Conservation (phyloP, 192 early-diverging fungal genomes). For the Borealophlyctis nickersoniae region DNA sequence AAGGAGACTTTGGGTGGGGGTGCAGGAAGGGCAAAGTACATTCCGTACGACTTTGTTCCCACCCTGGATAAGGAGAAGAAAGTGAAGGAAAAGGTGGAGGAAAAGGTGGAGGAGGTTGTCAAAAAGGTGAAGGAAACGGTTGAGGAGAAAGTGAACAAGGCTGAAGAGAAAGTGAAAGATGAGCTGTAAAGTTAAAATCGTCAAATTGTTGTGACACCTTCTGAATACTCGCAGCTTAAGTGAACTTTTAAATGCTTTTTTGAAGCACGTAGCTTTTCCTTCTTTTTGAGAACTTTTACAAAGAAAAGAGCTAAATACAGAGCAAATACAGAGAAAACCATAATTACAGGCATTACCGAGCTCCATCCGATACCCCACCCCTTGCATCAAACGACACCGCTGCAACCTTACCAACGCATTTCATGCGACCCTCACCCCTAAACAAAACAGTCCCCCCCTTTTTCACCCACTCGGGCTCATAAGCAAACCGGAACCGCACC, state of each 20-base stretch:
- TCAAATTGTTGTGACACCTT: too few relatives aligned
- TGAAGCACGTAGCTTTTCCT: too few relatives aligned
- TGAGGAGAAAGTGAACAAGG: not conserved
- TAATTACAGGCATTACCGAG: too few relatives aligned
- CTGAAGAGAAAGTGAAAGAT: too few relatives aligned
- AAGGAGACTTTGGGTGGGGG: conserved; percentile 18
- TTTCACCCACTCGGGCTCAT: conserved; percentile 60
- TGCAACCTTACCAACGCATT: conserved; percentile 68
- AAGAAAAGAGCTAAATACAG: too few relatives aligned
- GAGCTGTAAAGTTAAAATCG: too few relatives aligned
- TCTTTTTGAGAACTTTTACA: too few relatives aligned
- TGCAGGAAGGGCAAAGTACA: not conserved
- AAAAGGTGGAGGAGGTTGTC: not conserved
- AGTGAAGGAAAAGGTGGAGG: not conserved
- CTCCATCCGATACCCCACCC: too few relatives aligned
- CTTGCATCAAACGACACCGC: too few relatives aligned
- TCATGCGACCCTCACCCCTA: conserved; percentile 57
- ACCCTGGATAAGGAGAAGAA: not conserved
- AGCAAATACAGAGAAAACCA: too few relatives aligned
- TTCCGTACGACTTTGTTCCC: not conserved
- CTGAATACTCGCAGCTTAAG: too few relatives aligned
- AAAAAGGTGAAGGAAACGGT: not conserved
- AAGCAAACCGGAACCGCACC: conserved; percentile 54
- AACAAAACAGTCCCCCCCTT: conserved; percentile 61
- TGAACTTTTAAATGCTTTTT: too few relatives aligned